These are phyloP conservation scores for Talaromyces thailandensis DNA, from an alignment of 495 filamentous ascomycete genomes.

Conservation along the genomic window DNA sequence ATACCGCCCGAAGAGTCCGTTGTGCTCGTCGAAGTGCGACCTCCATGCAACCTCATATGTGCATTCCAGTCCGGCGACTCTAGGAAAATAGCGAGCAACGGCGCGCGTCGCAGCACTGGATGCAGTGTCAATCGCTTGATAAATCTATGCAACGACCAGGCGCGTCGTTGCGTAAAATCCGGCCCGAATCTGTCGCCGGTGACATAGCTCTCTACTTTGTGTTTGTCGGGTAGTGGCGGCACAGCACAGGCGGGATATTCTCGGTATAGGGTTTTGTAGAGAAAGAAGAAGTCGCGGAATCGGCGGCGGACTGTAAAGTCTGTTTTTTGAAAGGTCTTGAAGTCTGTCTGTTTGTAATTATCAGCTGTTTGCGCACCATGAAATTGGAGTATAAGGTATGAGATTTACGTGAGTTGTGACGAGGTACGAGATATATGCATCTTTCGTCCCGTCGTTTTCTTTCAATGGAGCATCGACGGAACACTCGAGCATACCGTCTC, in stretches of 20 bases:
- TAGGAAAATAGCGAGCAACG: constrained; percentile 77
- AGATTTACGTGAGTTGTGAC: constrained; percentile 72
- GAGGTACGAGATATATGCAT: constrained; percentile 90
- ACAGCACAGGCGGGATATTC: constrained; percentile 90
- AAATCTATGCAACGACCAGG: constrained; percentile 87
- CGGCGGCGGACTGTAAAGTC: constrained; percentile 71
- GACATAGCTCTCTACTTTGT: constrained; percentile 91
- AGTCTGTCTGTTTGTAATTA: constrained; percentile 61
- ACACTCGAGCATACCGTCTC: constrained; percentile 75
- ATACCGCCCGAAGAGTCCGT: constrained; percentile 56
- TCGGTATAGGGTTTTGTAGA: constrained; percentile 78
- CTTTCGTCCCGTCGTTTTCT: constrained; percentile 94
- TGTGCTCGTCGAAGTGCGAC: constrained; percentile 45
- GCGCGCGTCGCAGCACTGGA: constrained; percentile 76
- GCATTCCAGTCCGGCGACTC: constrained; percentile 94
- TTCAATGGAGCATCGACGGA: constrained; percentile 74
- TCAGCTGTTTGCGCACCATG: neutral
- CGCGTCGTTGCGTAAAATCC: constrained; percentile 86
- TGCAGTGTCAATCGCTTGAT: constrained; percentile 80
- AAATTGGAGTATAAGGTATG: constrained; percentile 16
- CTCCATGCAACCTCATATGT: constrained; percentile 71
- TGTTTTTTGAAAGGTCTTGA: constrained; percentile 78
- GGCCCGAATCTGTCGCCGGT: constrained; percentile 88
- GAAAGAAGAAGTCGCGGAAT: constrained; percentile 95
- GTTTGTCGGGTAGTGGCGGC: constrained; percentile 92